Evolutionary conservation across 2,329 filamentous ascomycete genomes (phyloP).

Genomic region (Colletotrichum liriopes): DNA sequence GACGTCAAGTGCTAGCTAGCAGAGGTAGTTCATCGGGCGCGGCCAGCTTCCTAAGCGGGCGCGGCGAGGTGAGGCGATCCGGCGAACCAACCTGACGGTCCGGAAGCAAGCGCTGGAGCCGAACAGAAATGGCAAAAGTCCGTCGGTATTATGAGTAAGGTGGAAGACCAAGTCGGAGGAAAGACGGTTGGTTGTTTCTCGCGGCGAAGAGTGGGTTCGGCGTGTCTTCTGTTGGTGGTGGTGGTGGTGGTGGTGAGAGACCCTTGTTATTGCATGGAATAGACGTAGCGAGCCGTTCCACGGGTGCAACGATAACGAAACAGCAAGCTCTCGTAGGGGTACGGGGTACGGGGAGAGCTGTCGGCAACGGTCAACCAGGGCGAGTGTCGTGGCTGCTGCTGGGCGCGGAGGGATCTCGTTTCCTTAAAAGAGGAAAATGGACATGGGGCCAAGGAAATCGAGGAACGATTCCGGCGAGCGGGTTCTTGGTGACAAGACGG

Average conservation of each 20-base stretch:
- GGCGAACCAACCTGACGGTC: conserved; percentile 25
- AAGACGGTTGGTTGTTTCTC: background rate
- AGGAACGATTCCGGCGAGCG: conserved; percentile 17
- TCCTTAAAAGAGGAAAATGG: conserved; percentile 22
- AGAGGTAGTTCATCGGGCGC: conserved; percentile 26
- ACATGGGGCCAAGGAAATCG: conserved; percentile 7
- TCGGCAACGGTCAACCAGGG: conserved; percentile 2
- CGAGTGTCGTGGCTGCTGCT: background rate
- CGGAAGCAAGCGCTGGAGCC: conserved; percentile 24
- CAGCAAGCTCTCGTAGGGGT: conserved; percentile 1
- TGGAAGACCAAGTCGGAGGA: conserved; percentile 16
- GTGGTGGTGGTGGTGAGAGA: conserved; percentile 11
- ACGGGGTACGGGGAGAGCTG: conserved; percentile 1
- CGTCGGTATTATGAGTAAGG: conserved; percentile 3
- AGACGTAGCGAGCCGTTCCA: conserved; percentile 3
- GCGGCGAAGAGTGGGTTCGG: conserved; percentile 35
- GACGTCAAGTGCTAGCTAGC: conserved; percentile 19
- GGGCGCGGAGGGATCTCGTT: conserved; percentile 14
- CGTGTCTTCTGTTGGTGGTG: background rate
- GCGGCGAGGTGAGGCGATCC: conserved; percentile 15
- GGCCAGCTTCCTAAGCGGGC: conserved; percentile 3
- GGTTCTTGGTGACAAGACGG: background rate
- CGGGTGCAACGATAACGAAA: conserved; percentile 1
- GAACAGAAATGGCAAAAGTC: conserved; percentile 9
- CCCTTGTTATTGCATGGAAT: conserved; percentile 7